These are phyloP conservation scores for Suillus alpinus DNA, from an alignment of 768 basidiomycete species.

Conservation along the genomic window DNA sequence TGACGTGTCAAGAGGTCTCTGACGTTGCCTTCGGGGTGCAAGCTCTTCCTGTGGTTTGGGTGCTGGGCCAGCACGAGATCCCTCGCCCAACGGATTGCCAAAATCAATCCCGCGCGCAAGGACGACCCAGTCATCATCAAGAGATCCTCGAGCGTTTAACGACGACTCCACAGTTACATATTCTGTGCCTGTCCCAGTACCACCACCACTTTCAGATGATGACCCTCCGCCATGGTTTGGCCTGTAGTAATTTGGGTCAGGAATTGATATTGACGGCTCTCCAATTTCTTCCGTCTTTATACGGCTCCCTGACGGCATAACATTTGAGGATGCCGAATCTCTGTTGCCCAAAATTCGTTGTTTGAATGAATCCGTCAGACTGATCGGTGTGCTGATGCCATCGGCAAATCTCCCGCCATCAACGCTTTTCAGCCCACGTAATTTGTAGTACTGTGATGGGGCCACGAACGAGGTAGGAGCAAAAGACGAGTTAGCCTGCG, in stretches of 20 bases:
- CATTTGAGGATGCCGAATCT: conserved; percentile 54
- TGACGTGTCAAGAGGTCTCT: conserved; percentile 9
- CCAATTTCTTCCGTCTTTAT: conserved; percentile 52
- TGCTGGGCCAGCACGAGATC: conserved; percentile 24
- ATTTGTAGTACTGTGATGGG: conserved; percentile 77
- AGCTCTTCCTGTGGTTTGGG: background rate
- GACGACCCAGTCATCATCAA: conserved; percentile 59
- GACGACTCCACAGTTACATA: conserved; percentile 16
- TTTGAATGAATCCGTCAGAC: conserved; percentile 57
- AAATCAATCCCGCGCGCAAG: conserved; percentile 37
- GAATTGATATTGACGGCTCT: conserved; percentile 33
- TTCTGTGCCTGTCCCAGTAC: conserved; percentile 8
- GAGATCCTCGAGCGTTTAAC: background rate
- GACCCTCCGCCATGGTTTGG: conserved; percentile 47
- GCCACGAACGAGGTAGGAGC: conserved; percentile 77
- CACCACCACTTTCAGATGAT: conserved; percentile 4
- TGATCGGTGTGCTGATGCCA: conserved; percentile 39
- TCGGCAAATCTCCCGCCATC: conserved; percentile 57
- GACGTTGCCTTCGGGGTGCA: conserved; percentile 8
- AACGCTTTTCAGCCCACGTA: conserved; percentile 59
- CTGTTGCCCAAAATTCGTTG: conserved; percentile 63
- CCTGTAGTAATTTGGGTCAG: conserved; percentile 50
- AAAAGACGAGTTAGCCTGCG: conserved; percentile 63
- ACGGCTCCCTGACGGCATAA: conserved; percentile 59
- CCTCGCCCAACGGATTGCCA: conserved; percentile 1